Percentiles rank a stretch among this genome's conserved stretches.
Evolutionary conservation across 225 moss, liverwort and hornwort genomes (phyloP).

Genomic region (Bryoerythrophyllum caledonicum): DNA sequence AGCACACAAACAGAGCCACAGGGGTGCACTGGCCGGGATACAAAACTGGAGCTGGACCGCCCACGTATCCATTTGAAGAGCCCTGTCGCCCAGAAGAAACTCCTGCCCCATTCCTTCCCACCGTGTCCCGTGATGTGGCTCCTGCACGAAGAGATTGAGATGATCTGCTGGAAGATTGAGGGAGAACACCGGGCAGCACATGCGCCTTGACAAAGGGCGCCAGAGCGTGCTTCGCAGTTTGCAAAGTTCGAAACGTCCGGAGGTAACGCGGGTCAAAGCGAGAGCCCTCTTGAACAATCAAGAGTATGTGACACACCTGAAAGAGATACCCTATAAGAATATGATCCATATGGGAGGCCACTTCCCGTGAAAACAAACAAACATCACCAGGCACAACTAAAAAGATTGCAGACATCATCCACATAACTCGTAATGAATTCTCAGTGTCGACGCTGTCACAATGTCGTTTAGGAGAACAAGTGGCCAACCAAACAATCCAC

Average conservation of each 20-base stretch:
- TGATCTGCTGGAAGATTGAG: conserved; percentile 57
- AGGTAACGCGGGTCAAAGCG: conserved; percentile 85
- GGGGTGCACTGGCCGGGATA: conserved; percentile 98
- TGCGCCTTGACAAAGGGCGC: conserved; percentile 93
- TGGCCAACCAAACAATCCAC: background rate
- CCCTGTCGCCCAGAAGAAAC: conserved; percentile 52
- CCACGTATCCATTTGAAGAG: conserved; percentile 78
- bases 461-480: background rate
- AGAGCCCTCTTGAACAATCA: conserved; percentile 88
- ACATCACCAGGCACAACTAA: conserved; percentile 6
- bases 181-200: conserved; percentile 87
- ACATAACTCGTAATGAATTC: background rate
- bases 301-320: conserved; percentile 94
- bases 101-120: conserved; percentile 61
- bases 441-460: conserved; percentile 6
- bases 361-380: background rate
- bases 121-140: conserved; percentile 47
- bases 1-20: conserved; percentile 85
- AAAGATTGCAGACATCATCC: conserved; percentile 14
- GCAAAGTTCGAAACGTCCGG: conserved; percentile 82
- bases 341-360: conserved; percentile 10
- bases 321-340: conserved; percentile 30
- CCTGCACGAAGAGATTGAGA: conserved; percentile 58
- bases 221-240: conserved; percentile 91
- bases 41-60: conserved; percentile 82